Base-by-base conservation (phyloP, 176 grass and related monocot species). In the Ensete glaucum region DNA sequence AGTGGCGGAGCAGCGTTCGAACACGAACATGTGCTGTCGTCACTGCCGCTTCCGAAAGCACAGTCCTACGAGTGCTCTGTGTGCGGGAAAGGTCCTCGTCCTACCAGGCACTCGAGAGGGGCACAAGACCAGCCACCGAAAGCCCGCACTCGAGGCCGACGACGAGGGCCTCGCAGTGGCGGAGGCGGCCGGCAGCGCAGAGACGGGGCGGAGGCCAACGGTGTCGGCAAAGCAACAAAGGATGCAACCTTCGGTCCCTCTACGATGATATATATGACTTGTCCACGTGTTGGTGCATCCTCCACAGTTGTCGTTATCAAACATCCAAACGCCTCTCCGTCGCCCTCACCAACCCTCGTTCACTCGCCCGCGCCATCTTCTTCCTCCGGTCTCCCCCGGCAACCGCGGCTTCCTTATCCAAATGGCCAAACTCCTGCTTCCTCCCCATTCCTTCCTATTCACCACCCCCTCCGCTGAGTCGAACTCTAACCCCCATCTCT, bases 111-210 rank as follows among this genome's bases (percentile, higher is more conserved):
- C 75, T 77, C 34, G 75, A 60, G 10, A 60, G 10, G 75, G 75
- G 21, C 60, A 77, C 75, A 77, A 77, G 75, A 52, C 75, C 75
- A 77, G 75, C 75, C 60, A 77, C 60, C 60, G 75, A 17, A 77
- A 64, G 48, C 58, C 75, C 9, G 16, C 11, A 0, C 22, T 23
- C 22, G 34, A 43, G 34, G 0, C 3, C 75, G 60, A 77, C 75
- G 64, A 77, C 75, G 75, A 77, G 9, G 75, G 59, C 43, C 60
- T 34, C 60, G 34, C 34, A 11, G 8, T 43, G 9, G 43, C 54
- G 23, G 27, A 11, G 16, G 69, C 17, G 9, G 34, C 34, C 34
- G 3, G 34, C 34, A 43, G 34, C 34, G 34, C 34, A 43, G 34
- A 3, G 34, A 43, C 34, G 4, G 34, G 34, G 34, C 34, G 34